Base-by-base conservation (phyloP, 257 asterid genomes). In the Forsythia suspensa region DNA sequence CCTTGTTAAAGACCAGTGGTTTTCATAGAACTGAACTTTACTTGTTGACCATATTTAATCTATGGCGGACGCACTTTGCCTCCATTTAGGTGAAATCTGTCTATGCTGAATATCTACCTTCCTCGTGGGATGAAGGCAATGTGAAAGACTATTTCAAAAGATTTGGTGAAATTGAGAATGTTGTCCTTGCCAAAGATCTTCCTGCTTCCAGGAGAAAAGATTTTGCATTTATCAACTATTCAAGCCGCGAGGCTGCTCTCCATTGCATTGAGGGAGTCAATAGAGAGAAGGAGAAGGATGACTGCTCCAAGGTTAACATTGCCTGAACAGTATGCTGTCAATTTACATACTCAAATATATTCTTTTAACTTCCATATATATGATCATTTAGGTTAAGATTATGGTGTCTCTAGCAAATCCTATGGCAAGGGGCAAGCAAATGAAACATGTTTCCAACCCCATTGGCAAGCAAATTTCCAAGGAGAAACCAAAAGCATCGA, bases 101-200 rank as follows among this genome's bases (percentile, higher is more conserved):
- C 74, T 90, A 83, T 87, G 94, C 89, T 80, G 96, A 89, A 85
- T 84, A 77, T 79, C 73, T 92, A 71, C 97, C 97, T 57, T 79
- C 86, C 68, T 83, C 87, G 15, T 92, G 97, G 96, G 88, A 81
- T 76, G 92, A 80, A 88, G 89, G 77, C 73, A 80, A 80, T 68
- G 93, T 90, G 78, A 85, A 71, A 75, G 85, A 79, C 70, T 84
- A 85, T 78, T 92, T 92, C 80, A 81, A 79, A 83, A 89, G 88
- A 78, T 92, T 88, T 84, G 97, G 97, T 76, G 91, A 92, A 78
- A 86, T 92, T 86, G 93, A 90, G 85, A 87, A 77, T 76, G 83
- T 88, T 80, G 86, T 70, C 77, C 91, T 91, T 74, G 87, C 96
- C 44, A 91, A 81, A 83, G 85, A 88, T 78, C 90, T 89, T 80